A percentile compares a stretch with the other conserved stretches of the same genome.
phyloP scores from a whole-genome alignment of 495 filamentous ascomycete genomes.

The Aspergillus indologenus region DNA sequence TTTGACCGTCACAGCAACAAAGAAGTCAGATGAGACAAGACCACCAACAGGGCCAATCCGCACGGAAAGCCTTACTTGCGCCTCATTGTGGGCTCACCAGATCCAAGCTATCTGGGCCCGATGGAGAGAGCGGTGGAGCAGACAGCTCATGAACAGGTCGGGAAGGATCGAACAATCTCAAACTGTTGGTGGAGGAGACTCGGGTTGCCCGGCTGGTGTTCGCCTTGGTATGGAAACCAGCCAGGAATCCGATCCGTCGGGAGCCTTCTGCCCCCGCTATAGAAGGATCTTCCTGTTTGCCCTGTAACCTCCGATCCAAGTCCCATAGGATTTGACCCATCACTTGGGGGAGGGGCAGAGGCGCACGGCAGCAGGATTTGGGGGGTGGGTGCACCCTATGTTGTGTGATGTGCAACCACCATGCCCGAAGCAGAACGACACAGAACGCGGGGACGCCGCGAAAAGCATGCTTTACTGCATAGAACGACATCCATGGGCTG shows the following conservation, averaged over 20 bases:
- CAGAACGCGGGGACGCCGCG: neutral
- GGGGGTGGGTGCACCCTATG: neutral
- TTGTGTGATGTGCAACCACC: neutral
- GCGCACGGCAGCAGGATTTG: conserved; percentile 3
- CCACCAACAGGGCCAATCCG: neutral
- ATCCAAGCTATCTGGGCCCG: neutral
- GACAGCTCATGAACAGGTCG: neutral
- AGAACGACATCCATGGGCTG: neutral
- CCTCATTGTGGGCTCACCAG: conserved; percentile 1
- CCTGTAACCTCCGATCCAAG: neutral
- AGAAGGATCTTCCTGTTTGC: neutral
- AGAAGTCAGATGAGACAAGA: neutral
- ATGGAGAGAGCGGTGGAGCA: neutral
- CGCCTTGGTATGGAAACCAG: conserved; percentile 1
- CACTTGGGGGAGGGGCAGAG: neutral
- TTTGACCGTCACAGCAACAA: conserved; percentile 1
- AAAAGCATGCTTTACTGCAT: neutral
- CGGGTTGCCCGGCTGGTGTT: conserved; percentile 5
- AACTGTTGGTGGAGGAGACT: conserved; percentile 1
- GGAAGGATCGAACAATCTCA: conserved; percentile 1
- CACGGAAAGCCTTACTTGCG: neutral
- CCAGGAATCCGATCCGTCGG: neutral
- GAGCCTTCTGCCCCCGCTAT: neutral
- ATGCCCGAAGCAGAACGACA: neutral
- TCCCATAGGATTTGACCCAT: neutral